Conservation (phyloP, 495 filamentous ascomycete species). For the Neurospora sp. region DNA sequence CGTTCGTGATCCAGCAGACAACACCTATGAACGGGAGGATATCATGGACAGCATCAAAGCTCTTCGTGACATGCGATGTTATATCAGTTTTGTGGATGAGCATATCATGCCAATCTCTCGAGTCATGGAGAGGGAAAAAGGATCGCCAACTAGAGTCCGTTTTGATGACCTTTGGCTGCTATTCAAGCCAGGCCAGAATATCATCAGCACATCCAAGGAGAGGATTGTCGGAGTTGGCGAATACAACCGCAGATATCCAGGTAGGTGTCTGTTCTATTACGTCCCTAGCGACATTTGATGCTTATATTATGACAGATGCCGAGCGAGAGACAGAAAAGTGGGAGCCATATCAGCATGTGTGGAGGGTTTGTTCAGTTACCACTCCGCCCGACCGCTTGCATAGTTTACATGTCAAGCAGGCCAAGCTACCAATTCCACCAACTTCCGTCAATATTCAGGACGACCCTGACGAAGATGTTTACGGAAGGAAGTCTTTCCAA, state of each 20-base stretch:
- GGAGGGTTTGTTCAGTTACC: too few species aligned
- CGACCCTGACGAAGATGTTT: neutral
- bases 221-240: neutral
- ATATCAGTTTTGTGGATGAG: slow-evolving; percentile 25
- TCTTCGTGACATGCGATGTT: slow-evolving; percentile 23
- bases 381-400: too few species aligned
- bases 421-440: too few species aligned
- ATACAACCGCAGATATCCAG: too few species aligned
- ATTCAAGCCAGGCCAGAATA: slow-evolving; percentile 23
- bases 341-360: too few species aligned
- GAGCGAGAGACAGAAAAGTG: too few species aligned
- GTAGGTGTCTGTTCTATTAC: too few species aligned
- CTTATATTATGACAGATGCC: too few species aligned
- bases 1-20: neutral
- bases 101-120: slow-evolving; percentile 21
- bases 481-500: neutral
- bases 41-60: slow-evolving; percentile 23
- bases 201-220: neutral
- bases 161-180: slow-evolving; percentile 29
- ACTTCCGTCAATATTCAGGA: too few species aligned
- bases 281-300: too few species aligned
- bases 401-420: too few species aligned
- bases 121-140: too few species aligned
- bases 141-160: slow-evolving; percentile 10
- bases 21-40: slow-evolving; percentile 16